Base-by-base conservation (phyloP, 805 yeast genomes). In the Ogataea trehalophila region DNA sequence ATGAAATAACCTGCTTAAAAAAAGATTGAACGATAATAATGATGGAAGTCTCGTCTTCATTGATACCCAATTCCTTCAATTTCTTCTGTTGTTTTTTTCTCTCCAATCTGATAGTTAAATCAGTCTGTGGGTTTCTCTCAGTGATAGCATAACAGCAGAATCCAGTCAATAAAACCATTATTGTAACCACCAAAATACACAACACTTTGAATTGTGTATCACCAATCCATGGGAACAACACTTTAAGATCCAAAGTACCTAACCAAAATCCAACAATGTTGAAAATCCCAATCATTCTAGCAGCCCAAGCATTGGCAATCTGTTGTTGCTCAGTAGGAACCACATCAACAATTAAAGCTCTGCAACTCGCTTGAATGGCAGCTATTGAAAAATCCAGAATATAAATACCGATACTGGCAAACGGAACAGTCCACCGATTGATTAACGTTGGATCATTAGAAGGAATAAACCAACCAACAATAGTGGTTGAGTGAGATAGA, bases 221-320 rank as follows among this genome's bases (percentile, higher is more conserved):
- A 6, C 80, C 81, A 5, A 79, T 53, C 41, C 62, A 65, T 2
- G 77, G 70, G 39, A 74, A 63, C 2, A 60, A 9, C 15, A 52
- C 45, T 1, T 70, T 65, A 40, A 81, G 58, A 47, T 79, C 69
- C 33, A 76, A 51, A 0, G 81, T 66, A 3, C 83, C 82, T 35
- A 81, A 53, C 53, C 72, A 70, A 57, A 76, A 81, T 4, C 85
- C 85, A 20, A 75, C 54, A 13, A 81, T 77, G 50, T 81, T 81
- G 51, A 83, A 82, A 1, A 68, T 67, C 0, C 85, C 81, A 43
- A 79, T 77, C 80, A 81, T 71, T 42, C 83, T 65, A 1, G 85
- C 83, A 1, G 85, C 86, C 83, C 83, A 78, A 1, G 84, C 85
- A 58, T 80, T 81, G 9, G 84, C 82, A 5, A 66, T 56, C 46